phyloP scores from a whole-genome alignment of 345 rosid genomes.

The Citrus sp. region DNA sequence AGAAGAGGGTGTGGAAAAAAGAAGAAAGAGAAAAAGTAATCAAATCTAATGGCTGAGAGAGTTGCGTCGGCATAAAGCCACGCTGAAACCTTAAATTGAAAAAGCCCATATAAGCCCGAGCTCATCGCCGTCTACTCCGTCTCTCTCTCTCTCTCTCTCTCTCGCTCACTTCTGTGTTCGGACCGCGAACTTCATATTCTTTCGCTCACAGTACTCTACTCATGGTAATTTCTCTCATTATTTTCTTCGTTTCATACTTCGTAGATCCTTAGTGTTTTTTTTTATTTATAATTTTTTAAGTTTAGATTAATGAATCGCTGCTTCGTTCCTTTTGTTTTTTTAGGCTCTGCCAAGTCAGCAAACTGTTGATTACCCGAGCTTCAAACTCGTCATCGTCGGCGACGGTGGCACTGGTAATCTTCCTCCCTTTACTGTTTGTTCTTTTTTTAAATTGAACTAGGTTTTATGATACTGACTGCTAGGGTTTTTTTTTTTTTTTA shows the following conservation, averaged over 20 bases:
- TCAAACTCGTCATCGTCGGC: conserved; percentile 95
- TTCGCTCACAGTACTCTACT: too few relatives aligned
- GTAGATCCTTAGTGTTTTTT: not conserved
- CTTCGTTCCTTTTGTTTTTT: not conserved
- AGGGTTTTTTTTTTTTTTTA: not conserved
- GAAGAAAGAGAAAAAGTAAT: not conserved
- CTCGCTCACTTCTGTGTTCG: conserved; percentile 14
- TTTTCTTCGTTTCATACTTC: not conserved
- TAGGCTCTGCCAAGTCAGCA: conserved; percentile 78
- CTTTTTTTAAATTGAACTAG: not conserved
- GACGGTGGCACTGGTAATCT: conserved; percentile 85
- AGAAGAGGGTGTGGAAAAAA: conserved; percentile 1
- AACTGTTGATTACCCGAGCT: conserved; percentile 68
- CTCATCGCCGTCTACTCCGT: conserved; percentile 11
- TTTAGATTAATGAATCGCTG: not conserved
- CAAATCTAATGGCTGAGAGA: conserved; percentile 39
- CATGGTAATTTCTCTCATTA: conserved; percentile 14
- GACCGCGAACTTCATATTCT: not conserved
- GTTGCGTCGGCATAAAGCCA: conserved; percentile 47
- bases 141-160: conserved; percentile 9
- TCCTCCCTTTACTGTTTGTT: not conserved
- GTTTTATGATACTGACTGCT: not conserved
- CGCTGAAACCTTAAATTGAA: conserved; percentile 8
- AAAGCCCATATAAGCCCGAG: not conserved
- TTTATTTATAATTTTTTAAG: not conserved